A percentile compares a stretch with the other conserved stretches of the same genome.
phyloP scores from a whole-genome alignment of 768 basidiomycete species.

The Amanita phalloides region DNA sequence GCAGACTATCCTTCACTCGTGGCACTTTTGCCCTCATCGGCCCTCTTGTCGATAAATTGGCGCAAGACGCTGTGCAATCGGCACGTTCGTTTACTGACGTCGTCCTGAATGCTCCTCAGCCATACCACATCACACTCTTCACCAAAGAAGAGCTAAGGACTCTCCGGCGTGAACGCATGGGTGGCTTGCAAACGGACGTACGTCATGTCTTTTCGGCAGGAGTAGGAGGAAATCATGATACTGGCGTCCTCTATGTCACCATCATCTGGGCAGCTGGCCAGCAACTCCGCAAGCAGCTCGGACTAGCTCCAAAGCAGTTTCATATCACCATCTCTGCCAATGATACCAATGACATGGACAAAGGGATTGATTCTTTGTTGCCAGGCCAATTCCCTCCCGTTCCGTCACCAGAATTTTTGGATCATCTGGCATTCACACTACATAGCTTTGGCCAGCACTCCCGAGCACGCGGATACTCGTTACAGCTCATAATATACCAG shows the following conservation, averaged over 20 bases:
- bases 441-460: constrained; percentile 24
- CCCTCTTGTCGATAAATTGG: neutral
- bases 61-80: neutral
- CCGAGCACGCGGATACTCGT: constrained; percentile 22
- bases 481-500: constrained; percentile 18
- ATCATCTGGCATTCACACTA: constrained; percentile 37
- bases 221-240: constrained; percentile 22
- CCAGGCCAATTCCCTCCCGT: constrained; percentile 18
- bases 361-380: constrained; percentile 35
- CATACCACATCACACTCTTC: constrained; percentile 1
- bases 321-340: constrained; percentile 36
- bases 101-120: neutral
- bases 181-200: neutral
- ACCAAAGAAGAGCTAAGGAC: constrained; percentile 1
- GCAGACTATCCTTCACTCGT: neutral
- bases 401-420: constrained; percentile 25
- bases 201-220: constrained; percentile 26
- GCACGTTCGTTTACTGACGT: neutral
- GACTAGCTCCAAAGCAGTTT: constrained; percentile 42
- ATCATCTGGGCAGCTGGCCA: constrained; percentile 49
- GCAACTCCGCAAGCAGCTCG: constrained; percentile 33
- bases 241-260: constrained; percentile 33
- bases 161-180: neutral
- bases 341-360: constrained; percentile 34
- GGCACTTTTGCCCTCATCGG: constrained; percentile 1